Percentiles rank a stretch among this genome's conserved stretches.
phyloP scores from a whole-genome alignment of 2,329 filamentous ascomycete species.

The Phyllosticta citriasiana region DNA sequence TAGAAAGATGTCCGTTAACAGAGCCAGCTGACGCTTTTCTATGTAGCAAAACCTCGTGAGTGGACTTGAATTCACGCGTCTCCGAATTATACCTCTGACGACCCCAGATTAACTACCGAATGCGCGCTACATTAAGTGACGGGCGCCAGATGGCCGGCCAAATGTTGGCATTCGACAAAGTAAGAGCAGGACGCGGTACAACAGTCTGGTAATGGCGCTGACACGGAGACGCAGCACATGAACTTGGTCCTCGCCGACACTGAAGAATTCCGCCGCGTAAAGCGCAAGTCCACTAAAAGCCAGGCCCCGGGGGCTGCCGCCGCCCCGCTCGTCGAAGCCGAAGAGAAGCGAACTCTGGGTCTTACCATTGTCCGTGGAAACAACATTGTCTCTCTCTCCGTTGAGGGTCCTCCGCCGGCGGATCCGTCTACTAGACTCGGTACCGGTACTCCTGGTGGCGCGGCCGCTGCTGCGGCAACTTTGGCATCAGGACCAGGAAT shows the following conservation, averaged over 20 bases:
- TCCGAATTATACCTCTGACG: constrained; percentile 16
- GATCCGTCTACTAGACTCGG: constrained; percentile 87
- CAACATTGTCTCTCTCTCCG: constrained; percentile 87
- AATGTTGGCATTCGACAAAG: constrained; percentile 98
- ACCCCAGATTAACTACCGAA: constrained; percentile 91
- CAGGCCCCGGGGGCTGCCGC: constrained; percentile 52
- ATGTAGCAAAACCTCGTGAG: constrained; percentile 56
- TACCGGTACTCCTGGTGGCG: constrained; percentile 58
- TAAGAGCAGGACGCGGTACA: constrained; percentile 26
- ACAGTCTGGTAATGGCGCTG: not conserved
- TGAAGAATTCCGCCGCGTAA: constrained; percentile 90
- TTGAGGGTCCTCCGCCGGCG: constrained; percentile 89
- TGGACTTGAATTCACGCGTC: constrained; percentile 14
- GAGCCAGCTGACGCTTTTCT: constrained; percentile 32
- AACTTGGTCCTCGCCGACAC: constrained; percentile 97
- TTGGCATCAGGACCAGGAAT: constrained; percentile 81
- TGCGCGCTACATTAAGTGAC: constrained; percentile 93
- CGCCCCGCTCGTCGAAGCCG: constrained; percentile 65
- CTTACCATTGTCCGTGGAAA: constrained; percentile 90
- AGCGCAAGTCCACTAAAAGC: constrained; percentile 70
- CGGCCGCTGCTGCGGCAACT: constrained; percentile 46
- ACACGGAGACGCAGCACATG: constrained; percentile 65
- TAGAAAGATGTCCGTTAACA: constrained; percentile 46
- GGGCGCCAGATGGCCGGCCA: constrained; percentile 94
- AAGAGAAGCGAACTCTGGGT: constrained; percentile 96